Evolutionary conservation across 176 grass and related monocot genomes (phyloP).

Genomic region (Hordeum vulgare): MorexV3_pseudomolecules_assembly NC_058519.1:636254373-636254872

Average conservation of each 20-base stretch:
- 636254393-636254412: constrained; percentile 12
- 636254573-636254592: neutral
- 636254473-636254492: constrained; percentile 29
- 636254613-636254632: neutral
- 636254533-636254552: constrained; percentile 9
- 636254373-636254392: neutral
- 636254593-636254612: constrained; percentile 1
- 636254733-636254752: constrained; percentile 20
- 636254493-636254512: neutral
- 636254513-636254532: neutral
- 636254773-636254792: constrained; percentile 31
- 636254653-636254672: neutral
- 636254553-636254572: constrained; percentile 17
- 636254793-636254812: neutral
- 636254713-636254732: neutral
- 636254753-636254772: constrained; percentile 21
- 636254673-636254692: neutral
- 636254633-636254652: neutral
- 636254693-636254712: constrained; percentile 17
- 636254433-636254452: neutral
- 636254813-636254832: constrained; percentile 21
- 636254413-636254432: neutral
- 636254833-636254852: neutral
- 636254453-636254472: constrained; percentile 1
- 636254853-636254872: constrained; percentile 17